Evolutionary conservation across 2,329 filamentous ascomycete species (phyloP).

Genomic region (Trichoderma pleuroti): DNA sequence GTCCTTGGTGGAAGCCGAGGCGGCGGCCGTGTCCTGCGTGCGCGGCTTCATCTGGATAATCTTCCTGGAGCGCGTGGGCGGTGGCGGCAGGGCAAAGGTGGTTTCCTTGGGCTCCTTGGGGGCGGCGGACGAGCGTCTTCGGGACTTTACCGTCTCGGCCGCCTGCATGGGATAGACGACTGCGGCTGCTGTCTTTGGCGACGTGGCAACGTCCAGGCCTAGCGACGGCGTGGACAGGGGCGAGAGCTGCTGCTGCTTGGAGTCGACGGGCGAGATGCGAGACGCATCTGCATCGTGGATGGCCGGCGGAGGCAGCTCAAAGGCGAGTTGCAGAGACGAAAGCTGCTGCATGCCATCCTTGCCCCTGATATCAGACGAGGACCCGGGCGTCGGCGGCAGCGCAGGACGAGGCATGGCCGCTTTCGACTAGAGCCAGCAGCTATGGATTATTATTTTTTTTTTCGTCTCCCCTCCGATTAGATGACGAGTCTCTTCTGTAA

Average conservation of each 20-base stretch:
- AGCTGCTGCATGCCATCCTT: constrained; percentile 63
- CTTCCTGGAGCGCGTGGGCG: constrained; percentile 85
- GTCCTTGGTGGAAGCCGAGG: constrained; percentile 26
- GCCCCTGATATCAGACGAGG: constrained; percentile 74
- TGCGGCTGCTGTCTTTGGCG: constrained; percentile 22
- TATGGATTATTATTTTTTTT: no score
- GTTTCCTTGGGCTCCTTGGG: constrained; percentile 48
- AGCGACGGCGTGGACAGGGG: constrained; percentile 23
- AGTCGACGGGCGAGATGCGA: constrained; percentile 30
- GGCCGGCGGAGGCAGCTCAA: constrained; percentile 75
- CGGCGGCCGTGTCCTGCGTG: constrained; percentile 36
- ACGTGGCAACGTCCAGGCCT: constrained; percentile 22
- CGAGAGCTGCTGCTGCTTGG: constrained; percentile 27
- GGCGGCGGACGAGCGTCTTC: constrained; percentile 48
- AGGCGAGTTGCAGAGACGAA: constrained; percentile 61
- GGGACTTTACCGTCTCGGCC: constrained; percentile 51
- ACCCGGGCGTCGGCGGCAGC: constrained; percentile 69
- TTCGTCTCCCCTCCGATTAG: not conserved
- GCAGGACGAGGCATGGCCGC: constrained; percentile 33
- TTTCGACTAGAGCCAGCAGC: not conserved
- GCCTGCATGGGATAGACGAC: constrained; percentile 45
- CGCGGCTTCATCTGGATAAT: constrained; percentile 96
- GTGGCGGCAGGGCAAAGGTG: constrained; percentile 79
- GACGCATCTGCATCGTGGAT: constrained; percentile 42
- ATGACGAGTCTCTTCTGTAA: constrained; percentile 13